These are phyloP conservation scores for Yamagishiella unicocca DNA, from an alignment of 139 green algal species.

Conservation along the genomic window DNA sequence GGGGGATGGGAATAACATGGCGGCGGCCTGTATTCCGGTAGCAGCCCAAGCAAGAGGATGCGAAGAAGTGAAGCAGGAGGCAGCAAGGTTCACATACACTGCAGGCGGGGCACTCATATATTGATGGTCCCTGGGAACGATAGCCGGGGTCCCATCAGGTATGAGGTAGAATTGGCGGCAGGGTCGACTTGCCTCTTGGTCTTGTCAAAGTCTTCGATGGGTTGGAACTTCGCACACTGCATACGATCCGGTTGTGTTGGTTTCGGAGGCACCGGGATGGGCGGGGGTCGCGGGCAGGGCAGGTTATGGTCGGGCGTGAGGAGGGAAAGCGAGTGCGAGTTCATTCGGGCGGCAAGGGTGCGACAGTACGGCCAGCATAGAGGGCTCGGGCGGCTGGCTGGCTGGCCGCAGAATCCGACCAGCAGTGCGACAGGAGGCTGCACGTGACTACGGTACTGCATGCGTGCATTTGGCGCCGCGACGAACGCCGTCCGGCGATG, in stretches of 20 bases:
- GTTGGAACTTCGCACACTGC: conserved; percentile 16
- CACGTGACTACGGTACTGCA: neutral
- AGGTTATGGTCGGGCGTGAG: neutral
- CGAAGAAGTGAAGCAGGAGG: neutral
- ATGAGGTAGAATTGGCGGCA: neutral
- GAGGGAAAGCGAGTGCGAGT: neutral
- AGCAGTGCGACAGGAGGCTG: neutral
- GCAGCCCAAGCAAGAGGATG: neutral
- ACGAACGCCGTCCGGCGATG: neutral
- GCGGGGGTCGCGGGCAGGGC: too few species aligned
- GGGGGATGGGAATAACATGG: too few species aligned
- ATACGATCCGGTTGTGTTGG: too few species aligned
- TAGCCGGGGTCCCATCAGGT: neutral
- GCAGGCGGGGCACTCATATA: neutral
- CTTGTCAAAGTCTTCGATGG: neutral
- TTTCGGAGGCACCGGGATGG: neutral
- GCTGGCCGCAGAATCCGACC: neutral
- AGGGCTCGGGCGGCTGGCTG: neutral
- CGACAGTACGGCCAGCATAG: neutral
- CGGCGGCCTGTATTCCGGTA: neutral
- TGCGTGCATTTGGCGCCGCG: neutral
- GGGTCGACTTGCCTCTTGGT: conserved; percentile 1
- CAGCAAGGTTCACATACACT: neutral
- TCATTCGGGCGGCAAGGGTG: neutral
- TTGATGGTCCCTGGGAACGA: neutral